Base-by-base conservation (phyloP, 1,284 basidiomycete species). In the Anthracocystis panici-leucophaei region DNA sequence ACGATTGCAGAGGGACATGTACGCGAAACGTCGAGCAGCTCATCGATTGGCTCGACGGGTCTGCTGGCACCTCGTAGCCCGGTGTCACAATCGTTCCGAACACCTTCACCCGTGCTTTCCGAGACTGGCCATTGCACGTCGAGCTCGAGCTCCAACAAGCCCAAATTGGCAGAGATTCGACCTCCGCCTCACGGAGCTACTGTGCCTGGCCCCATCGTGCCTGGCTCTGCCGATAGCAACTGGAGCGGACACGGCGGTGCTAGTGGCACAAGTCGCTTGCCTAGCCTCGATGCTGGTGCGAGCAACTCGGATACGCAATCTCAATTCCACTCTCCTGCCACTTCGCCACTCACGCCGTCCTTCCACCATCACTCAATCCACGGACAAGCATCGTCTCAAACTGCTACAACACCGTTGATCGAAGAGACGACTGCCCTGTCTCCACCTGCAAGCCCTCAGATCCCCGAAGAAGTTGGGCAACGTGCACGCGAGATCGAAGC, bases 401-500 rank as follows among this genome's bases (percentile, higher is more conserved):
- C 5, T 10, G 38, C 33, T n/a, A 51, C 35, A 7, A 20, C 60
- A 12, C 25, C 42, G 12, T 12, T 44, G 40, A 25, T 50, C 31
- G 54, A 64, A 27, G 59, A 61, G 16, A 18, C 45, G 20, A 25
- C 23, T 12, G 45, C 42, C 3, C 18, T 58, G 8, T 60, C 65
- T 18, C 52, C 65, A 8, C 65, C 65, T 7, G 54, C 53, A 12
- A 65, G 48, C 21, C 61, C 63, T 9, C 63, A 56, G 18, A 61
- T 77, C 20, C 62, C 65, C 0, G 70, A 77, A 45, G 70, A 73
- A 40, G 75, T 77, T 5, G 56, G 65, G 8, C 63, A 52, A 33
- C 65, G 75, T 2, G 75, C 70, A 7, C 68, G 63, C n/a, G 75
- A 77, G 25, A 65, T 79, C 45, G 75, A 79, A 57, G 58, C 51